A percentile compares a stretch with the other conserved stretches of the same genome.
Evolutionary conservation across 495 filamentous ascomycete species (phyloP).

Genomic region (Penicillium cataractarum): DNA sequence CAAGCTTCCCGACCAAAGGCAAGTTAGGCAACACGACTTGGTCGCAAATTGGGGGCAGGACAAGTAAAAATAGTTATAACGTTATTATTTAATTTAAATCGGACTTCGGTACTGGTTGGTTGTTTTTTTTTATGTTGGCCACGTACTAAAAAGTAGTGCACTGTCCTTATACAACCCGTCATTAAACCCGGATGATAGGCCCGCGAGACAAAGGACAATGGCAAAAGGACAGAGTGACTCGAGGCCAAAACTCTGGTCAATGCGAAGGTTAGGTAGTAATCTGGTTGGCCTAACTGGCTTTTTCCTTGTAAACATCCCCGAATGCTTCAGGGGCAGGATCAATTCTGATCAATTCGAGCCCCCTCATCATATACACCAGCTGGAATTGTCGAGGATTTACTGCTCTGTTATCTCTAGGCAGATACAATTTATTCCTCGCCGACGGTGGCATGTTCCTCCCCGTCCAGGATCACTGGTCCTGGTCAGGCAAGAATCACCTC

Average conservation of each 20-base stretch:
- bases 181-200: no score
- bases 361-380: neutral
- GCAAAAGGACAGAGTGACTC: neutral
- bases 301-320: neutral
- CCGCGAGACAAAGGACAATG: neutral
- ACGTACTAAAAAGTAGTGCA: neutral
- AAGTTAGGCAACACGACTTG: conserved; percentile 3
- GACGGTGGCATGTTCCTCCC: neutral
- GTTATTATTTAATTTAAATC: no score
- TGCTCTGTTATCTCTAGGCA: neutral
- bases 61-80: neutral
- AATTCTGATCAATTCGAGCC: neutral
- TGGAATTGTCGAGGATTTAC: neutral
- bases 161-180: neutral
- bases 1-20: neutral
- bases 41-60: neutral
- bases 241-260: neutral
- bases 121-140: neutral
- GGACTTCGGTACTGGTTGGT: no score
- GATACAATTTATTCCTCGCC: neutral
- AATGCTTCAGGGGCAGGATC: neutral
- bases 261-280: neutral
- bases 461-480: neutral
- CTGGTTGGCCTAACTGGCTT: neutral
- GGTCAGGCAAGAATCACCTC: neutral